These are phyloP conservation scores for Tylopilus balloui DNA, from an alignment of 768 basidiomycete genomes.

Conservation along the genomic window DNA sequence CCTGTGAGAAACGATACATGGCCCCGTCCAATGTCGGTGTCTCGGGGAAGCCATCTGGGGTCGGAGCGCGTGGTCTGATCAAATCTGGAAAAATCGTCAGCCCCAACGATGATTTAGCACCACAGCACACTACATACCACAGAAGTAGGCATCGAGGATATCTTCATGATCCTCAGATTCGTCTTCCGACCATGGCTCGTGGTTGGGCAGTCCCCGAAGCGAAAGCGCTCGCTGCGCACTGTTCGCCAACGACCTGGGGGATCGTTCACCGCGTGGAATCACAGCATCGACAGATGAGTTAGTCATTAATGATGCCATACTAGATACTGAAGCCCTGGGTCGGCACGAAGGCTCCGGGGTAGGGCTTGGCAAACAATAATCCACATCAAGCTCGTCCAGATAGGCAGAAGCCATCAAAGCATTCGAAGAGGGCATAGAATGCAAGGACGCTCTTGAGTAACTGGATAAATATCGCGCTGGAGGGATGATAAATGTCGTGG, in stretches of 20 bases:
- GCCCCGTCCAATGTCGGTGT: conserved; percentile 18
- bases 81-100: conserved; percentile 21
- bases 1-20: conserved; percentile 6
- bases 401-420: conserved; percentile 22
- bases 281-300: conserved; percentile 56
- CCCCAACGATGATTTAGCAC: neutral
- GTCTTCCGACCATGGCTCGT: conserved; percentile 23
- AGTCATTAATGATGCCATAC: conserved; percentile 54
- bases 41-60: conserved; percentile 13
- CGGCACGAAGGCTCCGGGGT: conserved; percentile 13
- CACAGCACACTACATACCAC: conserved; percentile 24
- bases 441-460: conserved; percentile 27
- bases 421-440: conserved; percentile 30
- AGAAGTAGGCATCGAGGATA: conserved; percentile 42
- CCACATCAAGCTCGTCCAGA: conserved; percentile 30
- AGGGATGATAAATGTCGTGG: neutral
- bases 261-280: conserved; percentile 37
- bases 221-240: conserved; percentile 13
- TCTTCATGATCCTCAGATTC: conserved; percentile 31
- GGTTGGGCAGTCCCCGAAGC: conserved; percentile 12
- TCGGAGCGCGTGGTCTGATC: conserved; percentile 15
- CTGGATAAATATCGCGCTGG: conserved; percentile 18
- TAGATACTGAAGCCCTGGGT: conserved; percentile 44
- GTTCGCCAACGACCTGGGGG: conserved; percentile 9
- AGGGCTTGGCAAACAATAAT: conserved; percentile 25